These are phyloP conservation scores for Hanseniaspora pseudoguilliermondii DNA, from an alignment of 805 yeast species.

Conservation along the genomic window DNA sequence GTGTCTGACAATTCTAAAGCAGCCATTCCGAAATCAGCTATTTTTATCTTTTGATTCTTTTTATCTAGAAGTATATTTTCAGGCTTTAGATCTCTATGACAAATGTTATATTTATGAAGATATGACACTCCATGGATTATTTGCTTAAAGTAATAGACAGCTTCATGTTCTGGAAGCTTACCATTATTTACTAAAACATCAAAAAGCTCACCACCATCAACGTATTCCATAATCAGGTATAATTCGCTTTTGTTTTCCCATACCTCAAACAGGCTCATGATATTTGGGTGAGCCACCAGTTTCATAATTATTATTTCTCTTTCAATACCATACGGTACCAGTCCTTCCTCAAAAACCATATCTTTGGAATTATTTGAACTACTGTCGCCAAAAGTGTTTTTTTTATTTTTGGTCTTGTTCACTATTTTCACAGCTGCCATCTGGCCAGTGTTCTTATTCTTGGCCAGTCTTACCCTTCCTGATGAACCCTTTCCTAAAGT, in stretches of 20 bases:
- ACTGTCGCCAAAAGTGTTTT: conserved; percentile 11
- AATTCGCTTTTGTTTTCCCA: conserved; percentile 94
- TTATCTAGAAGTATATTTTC: conserved; percentile 63
- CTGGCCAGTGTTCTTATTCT: conserved; percentile 55
- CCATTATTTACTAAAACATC: conserved; percentile 60
- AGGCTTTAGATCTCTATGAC: conserved; percentile 74
- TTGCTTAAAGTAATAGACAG: conserved; percentile 65
- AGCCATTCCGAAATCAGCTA: conserved; percentile 86
- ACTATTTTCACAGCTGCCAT: conserved; percentile 76
- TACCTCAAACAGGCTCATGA: conserved; percentile 85
- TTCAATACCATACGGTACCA: conserved; percentile 89
- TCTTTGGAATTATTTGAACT: conserved; percentile 14
- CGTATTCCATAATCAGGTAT: conserved; percentile 65
- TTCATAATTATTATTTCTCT: conserved; percentile 97
- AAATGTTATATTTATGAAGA: conserved; percentile 67
- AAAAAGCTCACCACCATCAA: conserved; percentile 79
- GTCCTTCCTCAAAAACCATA: conserved; percentile 37
- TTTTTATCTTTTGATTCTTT: conserved; percentile 49
- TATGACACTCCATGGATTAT: conserved; percentile 67
- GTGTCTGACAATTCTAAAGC: conserved; percentile 63
- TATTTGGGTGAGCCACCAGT: conserved; percentile 82
- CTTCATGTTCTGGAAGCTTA: conserved; percentile 50
- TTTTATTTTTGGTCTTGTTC: conserved; percentile 15
- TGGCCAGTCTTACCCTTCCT: conserved; percentile 65
- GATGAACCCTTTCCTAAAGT: conserved; percentile 76